These are phyloP conservation scores for Amauroascus verrucosus DNA, from an alignment of 2,329 filamentous ascomycete genomes.

Conservation along the genomic window DNA sequence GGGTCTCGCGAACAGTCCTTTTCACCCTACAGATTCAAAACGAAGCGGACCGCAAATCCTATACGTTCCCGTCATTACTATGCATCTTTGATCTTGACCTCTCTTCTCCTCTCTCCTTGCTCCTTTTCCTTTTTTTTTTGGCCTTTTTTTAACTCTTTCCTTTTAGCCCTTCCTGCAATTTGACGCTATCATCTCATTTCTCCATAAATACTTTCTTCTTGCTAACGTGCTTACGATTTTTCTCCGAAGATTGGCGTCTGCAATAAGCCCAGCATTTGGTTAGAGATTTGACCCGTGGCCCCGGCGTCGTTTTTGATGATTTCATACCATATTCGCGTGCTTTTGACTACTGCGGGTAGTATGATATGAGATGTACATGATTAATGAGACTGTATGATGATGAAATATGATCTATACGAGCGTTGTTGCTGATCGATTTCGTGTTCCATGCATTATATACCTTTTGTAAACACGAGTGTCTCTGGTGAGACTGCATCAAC, in stretches of 20 bases:
- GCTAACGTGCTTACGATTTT: neutral
- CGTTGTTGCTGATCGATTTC: neutral
- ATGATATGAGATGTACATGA: neutral
- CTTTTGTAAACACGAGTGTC: neutral
- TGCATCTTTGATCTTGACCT: conserved; percentile 11
- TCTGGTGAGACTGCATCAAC: no score
- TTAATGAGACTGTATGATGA: neutral
- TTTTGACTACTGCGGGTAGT: neutral
- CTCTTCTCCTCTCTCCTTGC: no score
- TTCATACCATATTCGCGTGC: neutral
- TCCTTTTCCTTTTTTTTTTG: no score
- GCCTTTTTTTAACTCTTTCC: no score
- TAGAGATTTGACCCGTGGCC: neutral
- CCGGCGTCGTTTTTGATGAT: neutral
- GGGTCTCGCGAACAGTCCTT: neutral
- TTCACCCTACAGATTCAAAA: neutral
- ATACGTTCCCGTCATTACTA: conserved; percentile 15
- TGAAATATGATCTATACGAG: conserved; percentile 1
- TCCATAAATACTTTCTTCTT: neutral
- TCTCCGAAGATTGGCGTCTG: neutral
- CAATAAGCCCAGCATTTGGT: neutral
- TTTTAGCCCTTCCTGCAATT: neutral
- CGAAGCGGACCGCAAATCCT: conserved; percentile 4
- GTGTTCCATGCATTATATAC: neutral
- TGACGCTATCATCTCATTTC: neutral